phyloP scores from a whole-genome alignment of 202 grass and related monocot genomes.

The Digitaria exilis region DNA sequence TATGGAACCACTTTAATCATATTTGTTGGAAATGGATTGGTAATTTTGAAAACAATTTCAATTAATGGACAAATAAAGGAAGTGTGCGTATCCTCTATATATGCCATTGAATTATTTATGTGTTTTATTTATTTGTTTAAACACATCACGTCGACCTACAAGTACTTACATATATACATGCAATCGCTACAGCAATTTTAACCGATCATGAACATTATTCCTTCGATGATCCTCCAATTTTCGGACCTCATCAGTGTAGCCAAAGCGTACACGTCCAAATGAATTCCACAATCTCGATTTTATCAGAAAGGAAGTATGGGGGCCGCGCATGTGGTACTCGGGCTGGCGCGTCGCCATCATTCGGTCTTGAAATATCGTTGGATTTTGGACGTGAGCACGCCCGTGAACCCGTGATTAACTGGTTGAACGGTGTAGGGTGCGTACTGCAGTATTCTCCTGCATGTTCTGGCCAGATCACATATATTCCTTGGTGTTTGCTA shows the following conservation, averaged over 20 bases:
- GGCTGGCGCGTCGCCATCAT: slow-evolving; percentile 28
- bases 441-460: slow-evolving; percentile 1
- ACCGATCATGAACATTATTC: neutral
- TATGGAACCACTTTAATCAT: no score
- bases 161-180: neutral
- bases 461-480: slow-evolving; percentile 29
- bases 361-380: no score
- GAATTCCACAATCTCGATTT: neutral
- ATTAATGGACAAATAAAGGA: neutral
- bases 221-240: neutral
- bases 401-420: slow-evolving; percentile 25
- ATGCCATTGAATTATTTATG: neutral
- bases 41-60: neutral
- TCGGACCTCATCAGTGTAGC: neutral
- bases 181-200: neutral
- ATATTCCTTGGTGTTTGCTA: slow-evolving; percentile 27
- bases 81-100: neutral
- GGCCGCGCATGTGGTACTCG: slow-evolving; percentile 34
- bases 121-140: no score
- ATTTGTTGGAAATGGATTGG: neutral
- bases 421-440: neutral
- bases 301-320: neutral
- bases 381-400: slow-evolving; percentile 36
- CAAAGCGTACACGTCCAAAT: neutral
- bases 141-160: neutral